phyloP scores from a whole-genome alignment of 192 early-diverging fungal genomes.

The Coemansia nantahalensis region DNA sequence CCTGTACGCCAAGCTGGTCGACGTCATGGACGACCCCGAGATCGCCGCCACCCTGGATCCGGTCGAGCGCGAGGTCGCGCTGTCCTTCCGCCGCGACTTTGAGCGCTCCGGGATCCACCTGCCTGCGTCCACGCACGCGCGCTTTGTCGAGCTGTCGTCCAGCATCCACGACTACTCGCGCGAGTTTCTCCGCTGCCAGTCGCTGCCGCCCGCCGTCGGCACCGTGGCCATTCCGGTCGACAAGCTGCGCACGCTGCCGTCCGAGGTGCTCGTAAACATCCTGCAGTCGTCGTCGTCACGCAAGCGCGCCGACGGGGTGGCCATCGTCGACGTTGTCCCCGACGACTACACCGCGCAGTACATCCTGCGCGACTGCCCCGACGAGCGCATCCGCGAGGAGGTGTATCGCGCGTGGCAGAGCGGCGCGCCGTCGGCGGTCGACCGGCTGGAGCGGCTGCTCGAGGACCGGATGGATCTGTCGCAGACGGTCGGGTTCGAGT shows the following conservation, averaged over 20 bases:
- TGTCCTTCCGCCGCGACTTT: slow-evolving; percentile 86
- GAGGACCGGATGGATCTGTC: slow-evolving; percentile 72
- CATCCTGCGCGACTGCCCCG: slow-evolving; percentile 53
- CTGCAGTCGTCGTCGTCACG: slow-evolving; percentile 27
- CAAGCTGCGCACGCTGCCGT: slow-evolving; percentile 58
- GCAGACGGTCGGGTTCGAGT: slow-evolving; percentile 68
- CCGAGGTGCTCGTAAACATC: slow-evolving; percentile 56
- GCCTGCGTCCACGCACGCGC: slow-evolving; percentile 56
- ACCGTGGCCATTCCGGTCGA: slow-evolving; percentile 36
- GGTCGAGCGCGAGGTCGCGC: slow-evolving; percentile 74
- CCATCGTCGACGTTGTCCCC: slow-evolving; percentile 21
- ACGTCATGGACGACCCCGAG: slow-evolving; percentile 59
- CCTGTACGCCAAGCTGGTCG: slow-evolving; percentile 69
- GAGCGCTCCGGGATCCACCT: slow-evolving; percentile 95
- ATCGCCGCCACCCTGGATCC: slow-evolving; percentile 57
- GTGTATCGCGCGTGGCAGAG: slow-evolving; percentile 79
- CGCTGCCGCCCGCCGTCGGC: slow-evolving; percentile 5
- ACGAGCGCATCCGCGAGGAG: slow-evolving; percentile 62
- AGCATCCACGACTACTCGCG: slow-evolving; percentile 75
- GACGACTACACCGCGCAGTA: slow-evolving; percentile 42
- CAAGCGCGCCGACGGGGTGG: slow-evolving; percentile 29
- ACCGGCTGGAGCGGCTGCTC: slow-evolving; percentile 71
- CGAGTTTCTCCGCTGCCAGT: slow-evolving; percentile 59
- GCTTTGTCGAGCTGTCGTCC: slow-evolving; percentile 83
- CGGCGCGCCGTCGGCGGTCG: slow-evolving; percentile 61